Evolutionary conservation across 2,329 filamentous ascomycete species (phyloP).

Genomic region (Phaeoacremonium minimum): DNA sequence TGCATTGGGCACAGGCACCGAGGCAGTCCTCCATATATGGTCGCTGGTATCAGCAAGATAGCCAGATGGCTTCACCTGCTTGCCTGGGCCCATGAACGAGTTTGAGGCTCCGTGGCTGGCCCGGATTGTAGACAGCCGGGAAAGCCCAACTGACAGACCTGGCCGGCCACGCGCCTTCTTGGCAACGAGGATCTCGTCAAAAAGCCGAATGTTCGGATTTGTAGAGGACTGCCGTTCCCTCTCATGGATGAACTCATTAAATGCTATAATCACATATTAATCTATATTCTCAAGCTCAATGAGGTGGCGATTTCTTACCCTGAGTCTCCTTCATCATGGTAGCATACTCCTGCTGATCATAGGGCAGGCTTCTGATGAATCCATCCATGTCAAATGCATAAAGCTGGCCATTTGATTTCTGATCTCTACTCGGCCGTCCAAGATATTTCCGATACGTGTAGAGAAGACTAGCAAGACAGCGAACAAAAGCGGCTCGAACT

Average conservation of each 20-base stretch:
- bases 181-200: slow-evolving; percentile 79
- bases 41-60: slow-evolving; percentile 72
- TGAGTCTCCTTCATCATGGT: slow-evolving; percentile 63
- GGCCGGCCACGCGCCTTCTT: slow-evolving; percentile 67
- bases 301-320: slow-evolving; percentile 49
- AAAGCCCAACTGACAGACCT: slow-evolving; percentile 61
- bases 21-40: slow-evolving; percentile 72
- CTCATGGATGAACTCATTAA: slow-evolving; percentile 83
- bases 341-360: slow-evolving; percentile 62
- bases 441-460: slow-evolving; percentile 64
- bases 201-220: slow-evolving; percentile 67
- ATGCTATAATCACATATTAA: too few species aligned
- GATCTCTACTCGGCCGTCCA: slow-evolving; percentile 53
- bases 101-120: slow-evolving; percentile 48
- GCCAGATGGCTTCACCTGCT: slow-evolving; percentile 37
- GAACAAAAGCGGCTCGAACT: slow-evolving; percentile 59
- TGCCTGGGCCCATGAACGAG: slow-evolving; percentile 28
- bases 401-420: slow-evolving; percentile 55
- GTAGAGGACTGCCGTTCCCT: slow-evolving; percentile 62
- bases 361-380: slow-evolving; percentile 60
- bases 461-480: slow-evolving; percentile 60
- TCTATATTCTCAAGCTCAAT: too few species aligned
- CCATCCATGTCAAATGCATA: slow-evolving; percentile 63
- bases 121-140: slow-evolving; percentile 55
- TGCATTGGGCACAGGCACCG: slow-evolving; percentile 54